Evolutionary conservation across 805 yeast genomes (phyloP).

Genomic region (Lipomyces sp.): DNA sequence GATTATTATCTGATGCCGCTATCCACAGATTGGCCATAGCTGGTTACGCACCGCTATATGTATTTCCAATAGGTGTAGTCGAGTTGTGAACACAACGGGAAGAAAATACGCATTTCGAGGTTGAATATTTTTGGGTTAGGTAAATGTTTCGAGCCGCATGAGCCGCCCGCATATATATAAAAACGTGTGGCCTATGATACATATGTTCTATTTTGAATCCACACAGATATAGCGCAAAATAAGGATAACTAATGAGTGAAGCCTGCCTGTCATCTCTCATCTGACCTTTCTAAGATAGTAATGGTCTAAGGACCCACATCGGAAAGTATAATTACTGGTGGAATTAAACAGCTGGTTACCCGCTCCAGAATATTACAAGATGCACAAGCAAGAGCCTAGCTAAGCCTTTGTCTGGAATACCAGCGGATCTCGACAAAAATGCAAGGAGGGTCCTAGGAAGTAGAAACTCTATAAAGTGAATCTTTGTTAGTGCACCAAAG

Average conservation of each 20-base stretch:
- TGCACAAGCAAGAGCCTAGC: not conserved
- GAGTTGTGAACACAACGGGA: not conserved
- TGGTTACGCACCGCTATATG: constrained; percentile 5
- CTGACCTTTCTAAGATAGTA: not conserved
- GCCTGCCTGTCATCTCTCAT: not conserved
- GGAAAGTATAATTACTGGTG: not conserved
- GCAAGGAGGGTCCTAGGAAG: not conserved
- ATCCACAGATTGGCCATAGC: constrained; percentile 74
- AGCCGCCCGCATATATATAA: not conserved
- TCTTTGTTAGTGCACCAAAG: not conserved
- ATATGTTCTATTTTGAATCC: not conserved
- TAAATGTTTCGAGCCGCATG: not conserved
- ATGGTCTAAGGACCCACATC: not conserved
- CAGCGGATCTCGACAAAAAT: not conserved
- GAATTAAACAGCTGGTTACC: not conserved
- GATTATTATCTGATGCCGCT: constrained; percentile 86
- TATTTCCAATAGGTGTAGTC: not conserved
- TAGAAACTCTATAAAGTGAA: not conserved
- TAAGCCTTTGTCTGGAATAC: not conserved
- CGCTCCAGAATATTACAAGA: not conserved
- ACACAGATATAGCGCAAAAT: not conserved
- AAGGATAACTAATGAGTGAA: not conserved
- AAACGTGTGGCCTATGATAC: not conserved
- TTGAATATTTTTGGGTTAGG: not conserved
- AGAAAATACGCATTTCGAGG: not conserved